Evolutionary conservation across 495 filamentous ascomycete species (phyloP), one percentile per base, ranked within the genome.

Genomic region (Podospora anserina): DNA sequence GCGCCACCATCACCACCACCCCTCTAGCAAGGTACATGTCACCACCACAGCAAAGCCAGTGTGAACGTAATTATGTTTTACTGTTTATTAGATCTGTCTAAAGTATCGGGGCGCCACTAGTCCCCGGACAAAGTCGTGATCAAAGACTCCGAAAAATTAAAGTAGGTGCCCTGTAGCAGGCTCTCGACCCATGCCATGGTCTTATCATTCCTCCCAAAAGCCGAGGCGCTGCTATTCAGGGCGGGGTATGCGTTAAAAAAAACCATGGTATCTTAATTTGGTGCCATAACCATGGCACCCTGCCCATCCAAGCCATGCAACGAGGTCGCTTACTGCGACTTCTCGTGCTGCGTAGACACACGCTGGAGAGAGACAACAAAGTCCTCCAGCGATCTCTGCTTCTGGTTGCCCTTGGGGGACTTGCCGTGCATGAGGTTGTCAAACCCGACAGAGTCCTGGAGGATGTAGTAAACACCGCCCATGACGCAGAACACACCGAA

Each of bases 361-460:
- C 92, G 90, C 83, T 94, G 91, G 72, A 94, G 85, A 60, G 90
- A 91, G 77, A 94, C 89, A 74, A 92, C 84, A 70, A 96, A 94
- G 78, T 97, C 93, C 81, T 97, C 93, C 68, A 92, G 80, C 2
- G 86, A 88, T 66, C 90, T 83, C 82, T 94, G 89, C 80, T 89
- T 91, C 70, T 85, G 82, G 77, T 86, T 88, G 78, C 88, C 89
- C 81, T 91, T 90, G 62, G 87, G 88, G 66, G 87, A 87, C 83
- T 92, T 92, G 76, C 92, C 91, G 80, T 96, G 92, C 91, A 96
- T 94, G 68, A 96, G 84, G 83, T 94, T 92, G 80, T 96, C 91
- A 79, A 96, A 96, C 59, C 87, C 87, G 44, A 82, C 76, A 74
- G 88, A 92, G 78, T 87, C 88, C 73, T 92, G 89, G 71, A 96